A percentile compares a stretch with the other conserved stretches of the same genome.
Conservation (phyloP, 148 eudicot genomes). For the Dysphania ambrosioides region DNA sequence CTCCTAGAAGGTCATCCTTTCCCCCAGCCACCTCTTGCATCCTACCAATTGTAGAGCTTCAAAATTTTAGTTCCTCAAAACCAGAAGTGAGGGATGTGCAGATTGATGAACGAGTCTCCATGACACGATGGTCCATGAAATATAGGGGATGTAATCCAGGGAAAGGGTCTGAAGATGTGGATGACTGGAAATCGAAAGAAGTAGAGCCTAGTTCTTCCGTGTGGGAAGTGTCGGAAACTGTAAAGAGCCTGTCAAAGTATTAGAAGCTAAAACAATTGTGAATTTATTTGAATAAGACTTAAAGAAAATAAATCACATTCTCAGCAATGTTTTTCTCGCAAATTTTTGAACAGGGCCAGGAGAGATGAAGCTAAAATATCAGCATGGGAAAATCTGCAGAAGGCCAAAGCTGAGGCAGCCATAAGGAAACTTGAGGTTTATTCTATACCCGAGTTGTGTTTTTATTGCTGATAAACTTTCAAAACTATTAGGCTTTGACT, state of each 20-base stretch:
- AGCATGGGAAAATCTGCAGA: slow-evolving; percentile 98
- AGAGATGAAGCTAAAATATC: slow-evolving; percentile 86
- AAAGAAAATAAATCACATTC: background rate
- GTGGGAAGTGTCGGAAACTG: slow-evolving; percentile 71
- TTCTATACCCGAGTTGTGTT: background rate
- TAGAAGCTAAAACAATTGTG: slow-evolving; percentile 10
- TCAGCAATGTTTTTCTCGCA: background rate
- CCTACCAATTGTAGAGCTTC: slow-evolving; percentile 57
- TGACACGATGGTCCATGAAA: slow-evolving; percentile 84
- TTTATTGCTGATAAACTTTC: too few species aligned
- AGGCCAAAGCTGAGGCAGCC: slow-evolving; percentile 95
- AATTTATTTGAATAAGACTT: background rate
- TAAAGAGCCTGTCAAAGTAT: slow-evolving; percentile 63
- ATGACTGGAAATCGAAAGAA: slow-evolving; percentile 67
- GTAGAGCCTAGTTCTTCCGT: slow-evolving; percentile 47
- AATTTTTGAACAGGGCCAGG: slow-evolving; percentile 39
- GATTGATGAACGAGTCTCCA: slow-evolving; percentile 76
- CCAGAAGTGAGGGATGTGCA: slow-evolving; percentile 76
- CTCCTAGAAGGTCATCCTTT: slow-evolving; percentile 60
- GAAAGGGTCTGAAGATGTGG: slow-evolving; percentile 46
- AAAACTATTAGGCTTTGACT: too few species aligned
- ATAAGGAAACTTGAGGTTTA: slow-evolving; percentile 89
- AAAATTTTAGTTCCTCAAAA: slow-evolving; percentile 42
- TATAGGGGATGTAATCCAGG: slow-evolving; percentile 38
- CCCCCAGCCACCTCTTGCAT: slow-evolving; percentile 49